Percentiles rank a stretch among this genome's conserved stretches.
These are phyloP conservation scores for Tilletia caries DNA, from an alignment of 1,284 basidiomycete genomes.

Conservation along the genomic window DNA sequence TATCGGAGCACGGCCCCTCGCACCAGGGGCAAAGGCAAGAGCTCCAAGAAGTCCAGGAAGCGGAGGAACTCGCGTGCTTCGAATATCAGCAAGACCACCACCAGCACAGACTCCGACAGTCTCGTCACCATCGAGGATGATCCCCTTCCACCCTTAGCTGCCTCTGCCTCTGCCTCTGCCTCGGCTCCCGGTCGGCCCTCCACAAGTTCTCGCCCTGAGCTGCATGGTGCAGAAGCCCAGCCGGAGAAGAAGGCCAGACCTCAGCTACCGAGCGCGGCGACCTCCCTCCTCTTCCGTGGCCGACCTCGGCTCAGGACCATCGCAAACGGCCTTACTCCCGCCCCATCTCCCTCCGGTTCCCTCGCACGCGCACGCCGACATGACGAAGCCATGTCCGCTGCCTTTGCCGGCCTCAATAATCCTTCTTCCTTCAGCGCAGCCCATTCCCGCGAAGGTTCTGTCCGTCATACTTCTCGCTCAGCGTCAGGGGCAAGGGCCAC, in stretches of 20 bases:
- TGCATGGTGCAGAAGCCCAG: background rate
- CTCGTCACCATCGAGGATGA: slow-evolving; percentile 1
- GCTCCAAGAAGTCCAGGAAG: background rate
- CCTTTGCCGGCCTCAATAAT: background rate
- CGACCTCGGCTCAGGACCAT: background rate
- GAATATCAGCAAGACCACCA: background rate
- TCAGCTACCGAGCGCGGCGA: background rate
- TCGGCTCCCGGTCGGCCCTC: background rate
- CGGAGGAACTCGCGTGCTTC: background rate
- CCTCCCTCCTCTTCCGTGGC: slow-evolving; percentile 7
- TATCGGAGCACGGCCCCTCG: background rate
- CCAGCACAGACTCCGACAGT: slow-evolving; percentile 2
- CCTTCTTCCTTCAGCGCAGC: too few species aligned
- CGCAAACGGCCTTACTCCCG: background rate
- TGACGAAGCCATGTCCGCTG: background rate
- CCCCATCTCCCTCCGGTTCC: slow-evolving; percentile 6
- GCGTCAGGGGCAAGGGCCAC: background rate
- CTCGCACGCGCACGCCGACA: background rate
- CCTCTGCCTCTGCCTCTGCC: background rate
- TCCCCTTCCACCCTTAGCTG: background rate
- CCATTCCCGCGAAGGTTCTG: background rate
- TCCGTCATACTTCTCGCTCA: background rate
- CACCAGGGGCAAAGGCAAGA: background rate
- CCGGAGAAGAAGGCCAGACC: background rate
- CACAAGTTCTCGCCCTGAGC: too few species aligned